A percentile compares a stretch with the other conserved stretches of the same genome.
Evolutionary conservation across 345 rosid species (phyloP).

Genomic region (Lagerstroemia speciosa): DNA sequence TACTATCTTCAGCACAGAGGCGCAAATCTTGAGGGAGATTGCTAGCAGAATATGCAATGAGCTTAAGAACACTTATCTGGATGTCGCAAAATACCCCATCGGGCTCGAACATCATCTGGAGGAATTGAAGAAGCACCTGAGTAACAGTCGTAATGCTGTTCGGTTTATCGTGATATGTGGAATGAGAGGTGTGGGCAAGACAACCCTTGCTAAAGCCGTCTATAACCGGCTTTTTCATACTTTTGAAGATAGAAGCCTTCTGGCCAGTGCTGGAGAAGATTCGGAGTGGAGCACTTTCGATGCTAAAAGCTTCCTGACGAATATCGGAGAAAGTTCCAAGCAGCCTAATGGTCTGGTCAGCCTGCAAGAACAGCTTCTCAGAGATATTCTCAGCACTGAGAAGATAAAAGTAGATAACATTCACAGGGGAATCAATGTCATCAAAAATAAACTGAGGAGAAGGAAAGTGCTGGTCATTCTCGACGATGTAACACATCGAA

Average conservation of each 20-base stretch:
- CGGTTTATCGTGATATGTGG: constrained; percentile 34
- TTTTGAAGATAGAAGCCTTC: constrained; percentile 23
- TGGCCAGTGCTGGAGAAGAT: constrained; percentile 25
- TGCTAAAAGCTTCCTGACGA: background rate
- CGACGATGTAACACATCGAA: no score
- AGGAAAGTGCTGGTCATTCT: no score
- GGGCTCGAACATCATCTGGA: constrained; percentile 24
- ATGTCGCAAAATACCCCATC: constrained; percentile 8
- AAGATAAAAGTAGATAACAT: background rate
- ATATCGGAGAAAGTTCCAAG: constrained; percentile 15
- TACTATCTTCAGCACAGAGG: no score
- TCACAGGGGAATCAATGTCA: no score
- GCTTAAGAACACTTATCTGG: background rate
- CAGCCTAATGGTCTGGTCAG: background rate
- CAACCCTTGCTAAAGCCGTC: constrained; percentile 29
- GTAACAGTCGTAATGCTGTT: constrained; percentile 6
- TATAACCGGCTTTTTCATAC: constrained; percentile 3
- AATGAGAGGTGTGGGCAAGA: constrained; percentile 47
- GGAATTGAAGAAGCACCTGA: constrained; percentile 11
- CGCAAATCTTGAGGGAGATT: no score
- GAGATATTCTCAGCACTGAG: background rate
- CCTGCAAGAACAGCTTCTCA: constrained; percentile 7
- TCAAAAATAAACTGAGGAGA: no score
- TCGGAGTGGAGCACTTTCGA: background rate
- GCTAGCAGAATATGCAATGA: no score